phyloP scores from a whole-genome alignment of 2,329 filamentous ascomycete species.

The Diaporthe citriasiana region DNA sequence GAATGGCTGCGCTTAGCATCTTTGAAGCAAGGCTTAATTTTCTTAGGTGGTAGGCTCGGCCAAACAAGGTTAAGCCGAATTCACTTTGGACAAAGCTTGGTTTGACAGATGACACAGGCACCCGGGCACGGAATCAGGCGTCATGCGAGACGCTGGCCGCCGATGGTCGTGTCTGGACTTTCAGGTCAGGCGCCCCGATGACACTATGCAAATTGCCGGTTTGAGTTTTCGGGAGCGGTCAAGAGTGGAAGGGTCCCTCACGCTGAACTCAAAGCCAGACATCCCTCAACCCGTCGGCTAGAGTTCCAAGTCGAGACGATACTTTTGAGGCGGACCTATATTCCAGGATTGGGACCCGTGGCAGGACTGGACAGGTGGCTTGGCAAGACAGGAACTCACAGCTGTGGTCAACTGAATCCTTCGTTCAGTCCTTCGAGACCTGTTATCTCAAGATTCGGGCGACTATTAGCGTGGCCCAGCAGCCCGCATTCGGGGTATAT shows the following conservation, averaged over 20 bases:
- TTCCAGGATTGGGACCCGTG: background rate
- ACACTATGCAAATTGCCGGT: background rate
- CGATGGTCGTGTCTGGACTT: background rate
- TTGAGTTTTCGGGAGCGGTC: background rate
- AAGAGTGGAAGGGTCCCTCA: background rate
- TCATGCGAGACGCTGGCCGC: slow-evolving; percentile 10
- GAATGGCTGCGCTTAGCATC: slow-evolving; percentile 32
- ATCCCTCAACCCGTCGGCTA: background rate
- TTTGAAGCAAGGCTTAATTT: slow-evolving; percentile 30
- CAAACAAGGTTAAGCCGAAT: slow-evolving; percentile 26
- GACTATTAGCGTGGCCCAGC: background rate
- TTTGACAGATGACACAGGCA: slow-evolving; percentile 30
- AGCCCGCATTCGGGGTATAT: background rate
- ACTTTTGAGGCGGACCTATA: background rate
- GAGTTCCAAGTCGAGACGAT: background rate
- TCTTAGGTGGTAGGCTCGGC: background rate
- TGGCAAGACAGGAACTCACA: no score
- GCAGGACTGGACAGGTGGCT: no score
- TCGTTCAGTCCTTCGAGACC: background rate
- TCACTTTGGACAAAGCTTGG: slow-evolving; percentile 22
- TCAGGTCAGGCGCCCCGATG: slow-evolving; percentile 20
- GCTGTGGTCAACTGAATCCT: background rate
- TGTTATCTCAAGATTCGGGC: background rate
- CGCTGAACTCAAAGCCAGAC: background rate
- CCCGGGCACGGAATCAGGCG: slow-evolving; percentile 2